These are phyloP conservation scores for Globomyces pollinis-pini DNA, from an alignment of 192 early-diverging fungal genomes.

Conservation along the genomic window DNA sequence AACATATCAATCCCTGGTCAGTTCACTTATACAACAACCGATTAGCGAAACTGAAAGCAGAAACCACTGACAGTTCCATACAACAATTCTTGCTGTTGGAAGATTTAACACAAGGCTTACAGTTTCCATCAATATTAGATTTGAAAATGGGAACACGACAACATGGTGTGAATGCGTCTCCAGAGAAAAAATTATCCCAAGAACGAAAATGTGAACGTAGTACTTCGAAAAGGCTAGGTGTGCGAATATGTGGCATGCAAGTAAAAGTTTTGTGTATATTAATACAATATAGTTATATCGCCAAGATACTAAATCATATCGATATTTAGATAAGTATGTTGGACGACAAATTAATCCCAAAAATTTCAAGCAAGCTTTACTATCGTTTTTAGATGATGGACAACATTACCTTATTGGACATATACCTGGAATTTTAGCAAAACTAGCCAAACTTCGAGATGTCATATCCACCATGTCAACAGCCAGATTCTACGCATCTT, in stretches of 20 bases:
- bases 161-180: conserved; percentile 80
- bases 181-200: conserved; percentile 78
- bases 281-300: conserved; percentile 80
- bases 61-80: conserved; percentile 24
- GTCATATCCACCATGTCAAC: conserved; percentile 68
- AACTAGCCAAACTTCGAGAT: conserved; percentile 64
- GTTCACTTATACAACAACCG: conserved; percentile 36
- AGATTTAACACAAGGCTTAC: conserved; percentile 84
- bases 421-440: conserved; percentile 73
- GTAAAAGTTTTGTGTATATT: conserved; percentile 44
- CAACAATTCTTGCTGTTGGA: conserved; percentile 89
- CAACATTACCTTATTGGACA: conserved; percentile 59
- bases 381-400: conserved; percentile 84
- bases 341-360: conserved; percentile 75
- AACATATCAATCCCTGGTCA: conserved; percentile 40
- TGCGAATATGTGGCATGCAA: conserved; percentile 98
- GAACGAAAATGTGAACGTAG: conserved; percentile 86
- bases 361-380: conserved; percentile 69
- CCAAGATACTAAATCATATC: conserved; percentile 55
- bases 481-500: conserved; percentile 87
- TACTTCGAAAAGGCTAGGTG: conserved; percentile 85
- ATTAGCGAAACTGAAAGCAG: conserved; percentile 20
- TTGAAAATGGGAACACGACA: conserved; percentile 99
- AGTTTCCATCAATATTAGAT: conserved; percentile 90
- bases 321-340: conserved; percentile 94